Evolutionary conservation across 2,329 filamentous ascomycete genomes (phyloP), one percentile per base, ranked within the genome.

Genomic region (Aspergillus viridinutans): DNA sequence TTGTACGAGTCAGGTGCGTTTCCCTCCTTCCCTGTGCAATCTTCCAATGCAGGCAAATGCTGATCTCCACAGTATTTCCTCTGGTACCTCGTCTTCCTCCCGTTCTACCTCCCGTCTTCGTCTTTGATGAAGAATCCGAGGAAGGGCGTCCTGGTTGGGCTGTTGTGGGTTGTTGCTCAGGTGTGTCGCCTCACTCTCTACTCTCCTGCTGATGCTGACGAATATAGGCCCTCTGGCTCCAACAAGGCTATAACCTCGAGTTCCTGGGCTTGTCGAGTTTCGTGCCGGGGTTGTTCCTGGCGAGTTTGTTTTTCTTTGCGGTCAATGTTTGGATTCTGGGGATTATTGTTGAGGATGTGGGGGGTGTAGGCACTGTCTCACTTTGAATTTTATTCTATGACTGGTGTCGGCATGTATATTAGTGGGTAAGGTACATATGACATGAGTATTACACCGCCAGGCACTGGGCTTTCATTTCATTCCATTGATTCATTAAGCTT

Each of bases 81-180:
- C 51, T 99, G 94, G 94, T 97, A 99, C 75, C 87, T 97, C 75
- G 85, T 97, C 62, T 90, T 99, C 65, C 80, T 97, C 2, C 94
- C 94, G 0, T 87, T 97, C 51, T 96, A 97, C 71, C 86, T 99
- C 0, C 92, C 93, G 0, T 77, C 77, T 40, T 97, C 92, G 0
- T 88, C 88, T 0, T 81, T 97, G 14, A 76, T 95, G 0, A 75
- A 72, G 4, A 80, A 76, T 2, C 84, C 84, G 0, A 67, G 69
- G 5, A 74, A 88, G 3, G 94, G 94, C 1, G 58, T 89, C 1
- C 65, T 78, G 0, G 90, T 90, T 0, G 78, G 90, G 5, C 65
- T 76, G 1, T 75, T 92, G 4, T 99, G 94, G 94, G 75, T 96
- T 0, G 67, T 81, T 2, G 85, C 85, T 0, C 93, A 97, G 72